Percentiles rank a stretch among this genome's conserved stretches.
Evolutionary conservation across 2,329 filamentous ascomycete species (phyloP).

Genomic region (Talaromyces sp.): DNA sequence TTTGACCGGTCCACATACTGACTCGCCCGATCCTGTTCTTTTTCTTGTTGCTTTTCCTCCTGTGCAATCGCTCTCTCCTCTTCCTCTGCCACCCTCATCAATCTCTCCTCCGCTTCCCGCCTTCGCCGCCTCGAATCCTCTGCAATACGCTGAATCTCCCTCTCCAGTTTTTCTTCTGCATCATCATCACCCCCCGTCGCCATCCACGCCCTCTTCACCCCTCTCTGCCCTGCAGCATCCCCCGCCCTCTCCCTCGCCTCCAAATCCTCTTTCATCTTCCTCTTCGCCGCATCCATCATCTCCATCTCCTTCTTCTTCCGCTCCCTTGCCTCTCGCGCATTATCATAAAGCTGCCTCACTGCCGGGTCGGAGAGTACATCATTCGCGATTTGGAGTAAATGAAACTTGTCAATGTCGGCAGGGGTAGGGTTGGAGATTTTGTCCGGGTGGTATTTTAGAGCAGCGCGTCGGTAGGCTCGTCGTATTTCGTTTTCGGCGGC

Average conservation of each 20-base stretch:
- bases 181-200: constrained; percentile 27
- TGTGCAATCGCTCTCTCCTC: constrained; percentile 28
- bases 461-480: constrained; percentile 76
- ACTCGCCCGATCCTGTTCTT: constrained; percentile 25
- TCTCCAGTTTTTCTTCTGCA: constrained; percentile 46
- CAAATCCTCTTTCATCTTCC: constrained; percentile 79
- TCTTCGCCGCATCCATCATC: constrained; percentile 65
- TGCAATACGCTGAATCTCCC: constrained; percentile 49
- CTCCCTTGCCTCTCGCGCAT: constrained; percentile 64
- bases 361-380: constrained; percentile 71
- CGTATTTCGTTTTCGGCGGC: constrained; percentile 69
- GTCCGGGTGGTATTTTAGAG: constrained; percentile 90
- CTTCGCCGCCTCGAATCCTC: constrained; percentile 49
- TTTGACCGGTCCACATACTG: constrained; percentile 30
- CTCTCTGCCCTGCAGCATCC: constrained; percentile 39
- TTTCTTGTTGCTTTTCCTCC: constrained; percentile 38
- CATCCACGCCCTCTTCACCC: constrained; percentile 44
- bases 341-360: constrained; percentile 73
- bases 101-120: constrained; percentile 43
- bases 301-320: constrained; percentile 67
- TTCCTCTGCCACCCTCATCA: constrained; percentile 42
- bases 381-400: constrained; percentile 78
- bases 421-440: constrained; percentile 68
- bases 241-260: constrained; percentile 66
- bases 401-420: constrained; percentile 72